Evolutionary conservation across 805 yeast genomes (phyloP), one percentile per base, ranked within the genome.

Genomic region (Cyberlindnera japonica): DNA sequence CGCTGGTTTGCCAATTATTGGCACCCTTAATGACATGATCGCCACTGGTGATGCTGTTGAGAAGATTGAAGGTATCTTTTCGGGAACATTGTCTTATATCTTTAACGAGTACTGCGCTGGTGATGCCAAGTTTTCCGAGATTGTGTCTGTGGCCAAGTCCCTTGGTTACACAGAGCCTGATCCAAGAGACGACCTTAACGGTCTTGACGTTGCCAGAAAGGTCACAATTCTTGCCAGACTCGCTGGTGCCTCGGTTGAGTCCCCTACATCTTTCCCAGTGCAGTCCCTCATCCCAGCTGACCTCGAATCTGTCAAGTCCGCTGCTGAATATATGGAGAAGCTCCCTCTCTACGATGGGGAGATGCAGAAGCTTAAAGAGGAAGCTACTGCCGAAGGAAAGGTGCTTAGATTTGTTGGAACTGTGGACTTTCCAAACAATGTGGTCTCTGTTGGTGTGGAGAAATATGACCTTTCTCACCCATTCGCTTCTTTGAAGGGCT

Each of bases 131-230:
- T 93, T 90, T 63, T 88, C 97, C 19, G 95, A 89, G 40, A 81
- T 93, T 37, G 98, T 93, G 43, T 72, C 75, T 48, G 79, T 80
- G 35, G 99, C 99, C 38, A 91, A 91, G 68, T 67, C 80, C 38
- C 72, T 88, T 50, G 99, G 99, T 37, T 93, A 88, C 75, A 91
- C 97, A 30, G 99, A 93, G 68, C 99, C 99, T 36, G 99, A 93
- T 64, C 99, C 99, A 65, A 83, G 99, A 68, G 99, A 93, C 64
- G 99, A 93, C 62, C 77, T 93, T 65, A 93, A 91, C 64, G 99
- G 99, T 40, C 75, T 93, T 62, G 99, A 93, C 61, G 96, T 93
- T 46, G 99, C 99, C 32, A 83, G 99, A 75, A 93, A 93, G 66
- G 96, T 93, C 22, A 89, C 99, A 19, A 93, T 93, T 50, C 76